Percentiles rank a stretch among this genome's conserved stretches.
Evolutionary conservation across 352 stramenopile genomes (phyloP).

Genomic region (Phytophthora sojae): DNA sequence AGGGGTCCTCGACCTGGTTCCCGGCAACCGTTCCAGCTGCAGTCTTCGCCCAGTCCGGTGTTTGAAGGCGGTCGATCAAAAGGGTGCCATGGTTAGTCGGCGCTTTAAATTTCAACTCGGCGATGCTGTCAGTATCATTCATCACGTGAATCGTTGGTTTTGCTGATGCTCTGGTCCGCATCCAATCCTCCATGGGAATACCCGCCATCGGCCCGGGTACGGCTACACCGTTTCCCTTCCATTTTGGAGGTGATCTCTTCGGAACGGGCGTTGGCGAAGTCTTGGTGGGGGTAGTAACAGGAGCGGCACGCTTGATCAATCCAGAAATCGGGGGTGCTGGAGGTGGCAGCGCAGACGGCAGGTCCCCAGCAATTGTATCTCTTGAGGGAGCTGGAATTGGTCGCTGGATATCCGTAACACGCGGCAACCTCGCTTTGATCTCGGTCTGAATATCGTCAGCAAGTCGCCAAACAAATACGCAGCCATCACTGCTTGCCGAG

Average conservation of each 20-base stretch:
- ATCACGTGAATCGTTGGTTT: constrained; percentile 51
- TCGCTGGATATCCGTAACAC: constrained; percentile 39
- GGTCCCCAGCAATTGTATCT: constrained; percentile 7
- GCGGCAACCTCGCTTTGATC: constrained; percentile 67
- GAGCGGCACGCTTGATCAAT: neutral
- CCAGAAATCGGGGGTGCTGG: constrained; percentile 41
- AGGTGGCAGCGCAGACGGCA: constrained; percentile 26
- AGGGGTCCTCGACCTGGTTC: constrained; percentile 18
- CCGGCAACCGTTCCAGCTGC: constrained; percentile 7
- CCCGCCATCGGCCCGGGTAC: constrained; percentile 60
- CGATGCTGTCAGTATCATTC: constrained; percentile 15
- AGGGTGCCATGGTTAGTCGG: constrained; percentile 18
- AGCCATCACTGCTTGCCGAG: constrained; percentile 85
- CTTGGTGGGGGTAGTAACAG: neutral
- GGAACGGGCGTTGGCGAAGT: constrained; percentile 7
- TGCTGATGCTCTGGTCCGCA: constrained; percentile 65
- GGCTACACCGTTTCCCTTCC: constrained; percentile 57
- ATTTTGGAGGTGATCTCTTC: constrained; percentile 41
- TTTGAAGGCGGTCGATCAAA: constrained; percentile 63
- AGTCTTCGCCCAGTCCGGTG: constrained; percentile 67
- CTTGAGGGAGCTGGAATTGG: constrained; percentile 38
- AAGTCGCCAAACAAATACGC: constrained; percentile 90
- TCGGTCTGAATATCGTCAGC: constrained; percentile 74
- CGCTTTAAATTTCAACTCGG: constrained; percentile 3
- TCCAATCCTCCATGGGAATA: constrained; percentile 78